These are phyloP conservation scores for Zoysia matrella DNA, from an alignment of 202 grass and related monocot species.

Conservation along the genomic window DNA sequence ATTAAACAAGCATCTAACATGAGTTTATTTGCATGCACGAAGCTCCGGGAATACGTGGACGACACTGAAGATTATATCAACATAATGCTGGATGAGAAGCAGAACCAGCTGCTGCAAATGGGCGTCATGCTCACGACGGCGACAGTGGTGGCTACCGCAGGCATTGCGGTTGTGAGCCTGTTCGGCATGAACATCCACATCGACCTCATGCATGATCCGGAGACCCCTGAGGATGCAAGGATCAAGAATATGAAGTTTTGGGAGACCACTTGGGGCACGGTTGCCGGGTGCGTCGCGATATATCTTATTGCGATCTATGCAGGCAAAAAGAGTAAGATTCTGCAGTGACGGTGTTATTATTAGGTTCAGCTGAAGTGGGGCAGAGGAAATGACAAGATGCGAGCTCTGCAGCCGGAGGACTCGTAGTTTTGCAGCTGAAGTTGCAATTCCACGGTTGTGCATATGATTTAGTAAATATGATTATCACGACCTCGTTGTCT, in stretches of 20 bases:
- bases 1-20: too few species aligned
- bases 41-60: conserved; percentile 81
- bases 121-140: conserved; percentile 79
- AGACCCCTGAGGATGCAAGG: conserved; percentile 42
- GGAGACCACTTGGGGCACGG: conserved; percentile 68
- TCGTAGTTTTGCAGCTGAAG: neutral
- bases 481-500: neutral
- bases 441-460: too few species aligned
- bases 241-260: conserved; percentile 68
- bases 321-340: conserved; percentile 77
- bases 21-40: conserved; percentile 28
- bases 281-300: conserved; percentile 65
- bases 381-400: neutral
- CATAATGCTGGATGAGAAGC: conserved; percentile 16
- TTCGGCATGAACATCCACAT: conserved; percentile 95
- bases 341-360: conserved; percentile 52
- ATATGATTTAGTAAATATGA: neutral
- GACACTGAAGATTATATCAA: conserved; percentile 85
- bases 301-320: conserved; percentile 75
- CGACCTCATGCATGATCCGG: conserved; percentile 47
- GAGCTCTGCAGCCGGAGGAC: neutral
- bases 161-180: conserved; percentile 75
- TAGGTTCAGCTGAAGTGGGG: conserved; percentile 26
- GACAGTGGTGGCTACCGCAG: conserved; percentile 73
- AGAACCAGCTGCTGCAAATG: conserved; percentile 39